Conservation (phyloP, 768 basidiomycete species). For the Mycena vulgaris region DNA sequence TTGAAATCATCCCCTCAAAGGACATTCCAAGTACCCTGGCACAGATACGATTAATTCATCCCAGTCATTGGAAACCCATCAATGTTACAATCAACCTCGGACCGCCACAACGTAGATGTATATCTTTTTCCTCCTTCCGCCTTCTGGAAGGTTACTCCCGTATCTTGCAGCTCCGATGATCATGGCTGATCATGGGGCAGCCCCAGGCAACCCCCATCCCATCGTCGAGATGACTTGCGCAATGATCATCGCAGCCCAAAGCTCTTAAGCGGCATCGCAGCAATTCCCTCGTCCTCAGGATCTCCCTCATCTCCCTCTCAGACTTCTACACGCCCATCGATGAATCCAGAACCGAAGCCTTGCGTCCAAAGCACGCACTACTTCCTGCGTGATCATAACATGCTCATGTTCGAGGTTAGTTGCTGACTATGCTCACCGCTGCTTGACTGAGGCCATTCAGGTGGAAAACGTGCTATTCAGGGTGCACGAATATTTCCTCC, state of each 20-base stretch:
- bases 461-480: conserved; percentile 53
- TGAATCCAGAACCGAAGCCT: conserved; percentile 36
- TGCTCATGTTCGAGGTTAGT: conserved; percentile 38
- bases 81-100: conserved; percentile 18
- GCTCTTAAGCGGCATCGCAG: conserved; percentile 5
- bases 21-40: background rate
- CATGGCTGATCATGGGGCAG: conserved; percentile 24
- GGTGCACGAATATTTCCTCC: conserved; percentile 54
- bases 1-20: background rate
- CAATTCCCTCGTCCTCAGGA: background rate
- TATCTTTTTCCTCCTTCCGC: conserved; percentile 10
- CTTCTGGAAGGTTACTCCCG: conserved; percentile 13
- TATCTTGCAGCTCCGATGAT: conserved; percentile 28
- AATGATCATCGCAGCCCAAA: conserved; percentile 15
- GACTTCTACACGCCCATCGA: background rate
- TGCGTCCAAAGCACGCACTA: conserved; percentile 37
- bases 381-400: conserved; percentile 36
- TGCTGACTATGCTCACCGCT: too few relatives aligned
- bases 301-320: background rate
- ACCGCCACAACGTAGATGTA: conserved; percentile 16
- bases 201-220: conserved; percentile 23
- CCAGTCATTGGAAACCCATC: conserved; percentile 3
- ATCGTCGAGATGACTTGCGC: conserved; percentile 25
- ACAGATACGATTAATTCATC: background rate
- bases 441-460: conserved; percentile 36